Evolutionary conservation across 1,284 basidiomycete genomes (phyloP).

Genomic region (Trichosporon faecale): DNA sequence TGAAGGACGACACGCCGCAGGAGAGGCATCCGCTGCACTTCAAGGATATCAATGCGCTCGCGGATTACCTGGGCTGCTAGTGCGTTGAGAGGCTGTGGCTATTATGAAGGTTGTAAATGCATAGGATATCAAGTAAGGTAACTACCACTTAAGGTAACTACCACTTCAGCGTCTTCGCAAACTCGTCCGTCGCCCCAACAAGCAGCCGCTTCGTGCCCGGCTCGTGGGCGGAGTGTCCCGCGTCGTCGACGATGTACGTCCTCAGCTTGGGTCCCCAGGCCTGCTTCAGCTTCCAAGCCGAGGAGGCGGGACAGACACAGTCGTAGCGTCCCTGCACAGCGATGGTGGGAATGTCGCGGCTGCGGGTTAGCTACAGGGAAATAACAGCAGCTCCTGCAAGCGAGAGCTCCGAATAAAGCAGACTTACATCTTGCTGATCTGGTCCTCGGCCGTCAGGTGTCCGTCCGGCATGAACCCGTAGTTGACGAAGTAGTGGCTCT

Average conservation of each 20-base stretch:
- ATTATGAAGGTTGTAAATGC: not conserved
- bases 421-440: slow-evolving; percentile 75
- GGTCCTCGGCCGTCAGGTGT: slow-evolving; percentile 74
- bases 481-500: slow-evolving; percentile 88
- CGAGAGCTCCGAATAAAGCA: too few species aligned
- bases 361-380: slow-evolving; percentile 11
- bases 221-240: slow-evolving; percentile 84
- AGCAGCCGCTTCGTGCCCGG: slow-evolving; percentile 67
- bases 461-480: slow-evolving; percentile 85
- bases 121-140: not conserved
- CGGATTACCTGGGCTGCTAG: slow-evolving; percentile 17
- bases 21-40: slow-evolving; percentile 19
- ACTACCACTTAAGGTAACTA: slow-evolving; percentile 14
- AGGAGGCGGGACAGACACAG: slow-evolving; percentile 54
- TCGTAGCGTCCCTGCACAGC: slow-evolving; percentile 72
- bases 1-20: not conserved
- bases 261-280: slow-evolving; percentile 67
- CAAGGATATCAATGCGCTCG: slow-evolving; percentile 10
- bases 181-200: slow-evolving; percentile 27
- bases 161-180: slow-evolving; percentile 14
- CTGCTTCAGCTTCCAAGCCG: slow-evolving; percentile 73
- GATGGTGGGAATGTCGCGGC: slow-evolving; percentile 73
- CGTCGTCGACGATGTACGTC: slow-evolving; percentile 79
- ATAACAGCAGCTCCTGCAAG: too few species aligned
- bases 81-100: too few species aligned